These are phyloP conservation scores for Turritis glabra DNA, from an alignment of 345 rosid genomes.

Conservation along the genomic window DNA sequence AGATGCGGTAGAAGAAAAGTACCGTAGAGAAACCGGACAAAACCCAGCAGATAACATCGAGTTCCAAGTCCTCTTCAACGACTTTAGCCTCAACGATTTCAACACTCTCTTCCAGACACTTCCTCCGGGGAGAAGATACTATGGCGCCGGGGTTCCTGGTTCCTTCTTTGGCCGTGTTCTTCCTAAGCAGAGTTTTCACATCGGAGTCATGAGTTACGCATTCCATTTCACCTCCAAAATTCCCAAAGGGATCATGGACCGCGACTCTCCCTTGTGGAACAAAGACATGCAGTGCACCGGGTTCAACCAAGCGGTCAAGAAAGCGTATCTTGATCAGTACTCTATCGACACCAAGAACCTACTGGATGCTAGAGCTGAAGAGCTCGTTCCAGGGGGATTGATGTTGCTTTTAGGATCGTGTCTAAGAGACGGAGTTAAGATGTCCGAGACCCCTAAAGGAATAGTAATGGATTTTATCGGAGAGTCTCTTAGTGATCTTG, in stretches of 20 bases:
- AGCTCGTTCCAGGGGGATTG: conserved; percentile 45
- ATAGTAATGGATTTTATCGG: conserved; percentile 23
- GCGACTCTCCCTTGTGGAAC: conserved; percentile 41
- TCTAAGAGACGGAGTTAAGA: conserved; percentile 29
- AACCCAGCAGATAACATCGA: not conserved
- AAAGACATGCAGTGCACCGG: conserved; percentile 42
- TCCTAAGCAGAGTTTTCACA: conserved; percentile 39
- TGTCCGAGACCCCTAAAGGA: conserved; percentile 30
- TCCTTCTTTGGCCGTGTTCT: conserved; percentile 42
- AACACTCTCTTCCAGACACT: conserved; percentile 54
- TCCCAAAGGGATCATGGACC: conserved; percentile 35
- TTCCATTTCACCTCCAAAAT: conserved; percentile 42
- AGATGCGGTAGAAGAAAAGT: not conserved
- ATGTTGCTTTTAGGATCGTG: conserved; percentile 35
- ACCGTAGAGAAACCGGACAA: not conserved
- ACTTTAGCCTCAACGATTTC: conserved; percentile 50
- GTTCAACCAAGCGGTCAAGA: conserved; percentile 27
- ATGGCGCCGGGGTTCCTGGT: conserved; percentile 42
- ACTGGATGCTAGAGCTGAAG: conserved; percentile 41
- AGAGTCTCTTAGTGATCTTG: not conserved
- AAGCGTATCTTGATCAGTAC: conserved; percentile 41
- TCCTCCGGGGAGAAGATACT: conserved; percentile 33
- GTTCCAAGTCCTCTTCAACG: conserved; percentile 32
- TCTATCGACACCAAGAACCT: conserved; percentile 30
- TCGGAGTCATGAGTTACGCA: conserved; percentile 34